Evolutionary conservation across 2,329 filamentous ascomycete species (phyloP), one percentile per base, ranked within the genome.

Genomic region (Hymenoscyphus albidus): DNA sequence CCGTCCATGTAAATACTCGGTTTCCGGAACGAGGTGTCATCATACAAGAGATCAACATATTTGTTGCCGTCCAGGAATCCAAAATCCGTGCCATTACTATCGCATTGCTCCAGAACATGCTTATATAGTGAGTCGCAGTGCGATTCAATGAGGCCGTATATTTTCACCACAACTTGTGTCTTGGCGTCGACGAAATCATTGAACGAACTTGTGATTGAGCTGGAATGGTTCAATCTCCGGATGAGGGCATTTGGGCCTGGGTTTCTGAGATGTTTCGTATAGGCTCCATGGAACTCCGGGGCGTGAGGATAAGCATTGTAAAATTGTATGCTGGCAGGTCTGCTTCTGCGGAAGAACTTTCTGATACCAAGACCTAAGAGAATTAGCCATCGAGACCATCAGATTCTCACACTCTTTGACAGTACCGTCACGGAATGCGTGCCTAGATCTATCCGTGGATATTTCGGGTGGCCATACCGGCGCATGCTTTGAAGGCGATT

Each of bases 31-130:
- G 58, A 35, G 0, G n/a, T 42, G 27, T 59, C 58, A 16, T 59
- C 58, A 18, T 59, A 59, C 13, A 59, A 22, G 22, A 59, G 39
- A 59, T 44, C 58, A 27, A 59, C 58, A 31, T 59, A 59, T 16
- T 59, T 35, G 35, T 44, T 35, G 35, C 38, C 22, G 9, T 59
- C 58, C 18, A 31, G 38, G 13, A 59, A 59, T 9, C 58, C 42
- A 27, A 59, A 42, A 14, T 31, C 38, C 12, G 48, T 22, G 18
- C 16, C 58, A 2, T n/a, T 22, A 22, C 42, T 59, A 18, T 42
- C 39, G 39, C 58, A 59, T 9, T 59, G 58, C 12, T 42, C 7
- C 13, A 59, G n/a, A 7, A 59, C 38, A 14, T 59, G 39, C 13
- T 22, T 27, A 27, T 16, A 22, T 9, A 59, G n/a, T 42, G 14